These are phyloP conservation scores for Piper longum DNA, from an alignment of 164 flowering plant species.

Conservation along the genomic window DNA sequence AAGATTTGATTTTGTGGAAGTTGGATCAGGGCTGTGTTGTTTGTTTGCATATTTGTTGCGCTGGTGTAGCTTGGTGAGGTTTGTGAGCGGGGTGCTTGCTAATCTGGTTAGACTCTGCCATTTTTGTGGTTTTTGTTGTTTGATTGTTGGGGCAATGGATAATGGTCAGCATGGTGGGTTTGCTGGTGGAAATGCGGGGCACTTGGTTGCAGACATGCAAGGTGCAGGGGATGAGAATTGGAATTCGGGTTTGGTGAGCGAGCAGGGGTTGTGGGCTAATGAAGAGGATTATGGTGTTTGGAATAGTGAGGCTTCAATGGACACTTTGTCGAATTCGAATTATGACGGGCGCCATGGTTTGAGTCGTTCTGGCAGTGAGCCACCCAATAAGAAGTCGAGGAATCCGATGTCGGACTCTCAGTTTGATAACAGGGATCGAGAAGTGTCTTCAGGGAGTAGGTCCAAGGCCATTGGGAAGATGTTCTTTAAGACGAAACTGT, in stretches of 20 bases:
- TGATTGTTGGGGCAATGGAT: conserved; percentile 23
- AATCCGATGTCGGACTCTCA: conserved; percentile 34
- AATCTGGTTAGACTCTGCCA: background rate
- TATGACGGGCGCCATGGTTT: conserved; percentile 34
- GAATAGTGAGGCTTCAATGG: conserved; percentile 33
- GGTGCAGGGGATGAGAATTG: conserved; percentile 26
- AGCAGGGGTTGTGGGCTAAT: conserved; percentile 83
- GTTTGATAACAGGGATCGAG: conserved; percentile 12
- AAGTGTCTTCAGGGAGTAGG: conserved; percentile 17
- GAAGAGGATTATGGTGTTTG: conserved; percentile 82
- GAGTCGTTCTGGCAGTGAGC: conserved; percentile 42
- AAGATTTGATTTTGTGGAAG: too few relatives aligned
- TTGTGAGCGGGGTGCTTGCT: background rate
- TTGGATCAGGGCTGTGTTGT: too few relatives aligned
- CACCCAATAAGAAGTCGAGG: conserved; percentile 55
- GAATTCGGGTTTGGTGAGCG: conserved; percentile 22
- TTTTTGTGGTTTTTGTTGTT: too few relatives aligned
- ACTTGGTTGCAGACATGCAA: conserved; percentile 22
- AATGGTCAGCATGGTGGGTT: conserved; percentile 29
- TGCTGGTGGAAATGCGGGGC: conserved; percentile 39
- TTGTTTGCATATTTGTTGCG: too few relatives aligned
- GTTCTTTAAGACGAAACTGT: conserved; percentile 92
- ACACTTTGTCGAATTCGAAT: conserved; percentile 28
- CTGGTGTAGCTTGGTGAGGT: background rate
- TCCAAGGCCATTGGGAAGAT: conserved; percentile 83